phyloP scores from a whole-genome alignment of 2,329 filamentous ascomycete species.

The Sporothrix brasiliensis region DNA sequence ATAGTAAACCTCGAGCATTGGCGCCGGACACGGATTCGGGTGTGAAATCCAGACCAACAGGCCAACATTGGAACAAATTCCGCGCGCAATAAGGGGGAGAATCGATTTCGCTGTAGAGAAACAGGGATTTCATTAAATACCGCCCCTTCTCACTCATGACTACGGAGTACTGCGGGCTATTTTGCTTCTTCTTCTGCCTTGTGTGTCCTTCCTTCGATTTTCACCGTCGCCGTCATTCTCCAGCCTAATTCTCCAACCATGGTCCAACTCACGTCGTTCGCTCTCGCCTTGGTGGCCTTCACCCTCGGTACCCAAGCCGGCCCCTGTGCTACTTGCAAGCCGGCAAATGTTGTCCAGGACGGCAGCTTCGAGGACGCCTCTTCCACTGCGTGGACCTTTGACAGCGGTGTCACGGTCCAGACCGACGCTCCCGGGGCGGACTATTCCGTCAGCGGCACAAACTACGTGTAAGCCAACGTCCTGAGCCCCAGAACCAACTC shows the following conservation, averaged over 20 bases:
- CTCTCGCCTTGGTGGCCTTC: not conserved
- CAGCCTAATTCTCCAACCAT: not conserved
- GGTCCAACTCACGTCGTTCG: not conserved
- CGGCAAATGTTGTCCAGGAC: not conserved
- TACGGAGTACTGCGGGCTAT: not conserved
- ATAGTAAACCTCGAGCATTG: not conserved
- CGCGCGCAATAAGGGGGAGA: not conserved
- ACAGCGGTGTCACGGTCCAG: not conserved
- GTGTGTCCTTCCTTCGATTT: not conserved
- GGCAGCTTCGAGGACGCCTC: not conserved
- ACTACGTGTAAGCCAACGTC: conserved; percentile 9
- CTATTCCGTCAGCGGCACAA: not conserved
- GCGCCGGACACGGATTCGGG: not conserved
- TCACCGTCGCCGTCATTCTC: not conserved
- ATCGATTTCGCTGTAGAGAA: not conserved
- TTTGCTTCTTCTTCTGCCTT: not conserved
- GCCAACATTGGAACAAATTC: not conserved
- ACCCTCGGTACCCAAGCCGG: not conserved
- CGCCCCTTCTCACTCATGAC: not conserved
- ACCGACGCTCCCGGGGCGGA: not conserved
- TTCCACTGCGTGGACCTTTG: not conserved
- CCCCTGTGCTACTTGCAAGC: not conserved
- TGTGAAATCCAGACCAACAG: not conserved
- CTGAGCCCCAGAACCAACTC: not conserved
- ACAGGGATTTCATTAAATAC: not conserved